Evolutionary conservation across 2,329 filamentous ascomycete species (phyloP).

Genomic region (Talaromyces sp.): DNA sequence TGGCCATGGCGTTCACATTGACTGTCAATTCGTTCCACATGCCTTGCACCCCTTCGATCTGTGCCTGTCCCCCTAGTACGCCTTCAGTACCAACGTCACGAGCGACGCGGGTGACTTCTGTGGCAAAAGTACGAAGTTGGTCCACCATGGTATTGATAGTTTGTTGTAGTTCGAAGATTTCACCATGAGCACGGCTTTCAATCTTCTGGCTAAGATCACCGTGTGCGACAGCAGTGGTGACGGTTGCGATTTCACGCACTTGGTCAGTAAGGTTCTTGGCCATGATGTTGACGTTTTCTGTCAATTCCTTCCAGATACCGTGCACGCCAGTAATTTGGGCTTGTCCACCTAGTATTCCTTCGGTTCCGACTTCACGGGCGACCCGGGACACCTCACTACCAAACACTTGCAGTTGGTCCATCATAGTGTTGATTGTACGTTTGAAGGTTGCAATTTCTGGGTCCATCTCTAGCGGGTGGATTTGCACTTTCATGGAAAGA

Average conservation of each 20-base stretch:
- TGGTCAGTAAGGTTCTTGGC: conserved; percentile 72
- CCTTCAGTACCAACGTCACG: conserved; percentile 77
- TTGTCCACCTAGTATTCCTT: conserved; percentile 83
- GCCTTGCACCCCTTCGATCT: conserved; percentile 75
- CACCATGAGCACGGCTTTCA: conserved; percentile 68
- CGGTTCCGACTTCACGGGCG: conserved; percentile 85
- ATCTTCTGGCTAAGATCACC: conserved; percentile 77
- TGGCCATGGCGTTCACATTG: conserved; percentile 80
- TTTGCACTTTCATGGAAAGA: conserved; percentile 86
- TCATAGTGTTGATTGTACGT: conserved; percentile 93
- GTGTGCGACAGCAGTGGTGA: conserved; percentile 72
- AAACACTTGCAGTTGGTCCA: conserved; percentile 89
- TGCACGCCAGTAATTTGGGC: conserved; percentile 84
- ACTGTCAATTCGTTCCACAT: conserved; percentile 82
- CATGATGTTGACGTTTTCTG: conserved; percentile 77
- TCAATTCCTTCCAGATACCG: conserved; percentile 91
- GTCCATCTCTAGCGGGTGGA: conserved; percentile 90
- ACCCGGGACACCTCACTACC: conserved; percentile 88
- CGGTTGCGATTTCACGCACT: conserved; percentile 75
- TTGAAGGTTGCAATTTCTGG: conserved; percentile 94
- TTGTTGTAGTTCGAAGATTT: conserved; percentile 73
- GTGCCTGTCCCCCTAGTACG: conserved; percentile 72
- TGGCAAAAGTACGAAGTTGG: conserved; percentile 73
- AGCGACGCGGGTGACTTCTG: conserved; percentile 74
- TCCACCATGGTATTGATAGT: conserved; percentile 86